These are phyloP conservation scores for Exophiala phaeomuriformis DNA, from an alignment of 2,329 filamentous ascomycete species.

Conservation along the genomic window DNA sequence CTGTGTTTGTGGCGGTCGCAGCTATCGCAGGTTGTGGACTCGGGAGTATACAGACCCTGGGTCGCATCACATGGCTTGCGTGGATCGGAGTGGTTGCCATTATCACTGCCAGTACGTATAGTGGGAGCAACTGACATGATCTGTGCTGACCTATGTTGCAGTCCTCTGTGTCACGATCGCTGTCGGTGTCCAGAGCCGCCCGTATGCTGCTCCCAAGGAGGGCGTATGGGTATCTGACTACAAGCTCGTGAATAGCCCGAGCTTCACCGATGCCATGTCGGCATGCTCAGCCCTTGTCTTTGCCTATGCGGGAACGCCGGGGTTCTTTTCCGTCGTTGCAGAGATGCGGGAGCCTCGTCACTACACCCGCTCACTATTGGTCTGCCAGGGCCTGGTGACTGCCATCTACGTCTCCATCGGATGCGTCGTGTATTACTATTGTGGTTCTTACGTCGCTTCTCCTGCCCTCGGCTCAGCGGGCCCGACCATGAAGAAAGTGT, in stretches of 20 bases:
- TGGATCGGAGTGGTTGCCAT: background rate
- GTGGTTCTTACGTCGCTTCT: constrained; percentile 42
- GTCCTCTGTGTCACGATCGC: constrained; percentile 10
- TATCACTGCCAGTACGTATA: constrained; percentile 1
- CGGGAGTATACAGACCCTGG: constrained; percentile 52
- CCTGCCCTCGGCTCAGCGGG: constrained; percentile 43
- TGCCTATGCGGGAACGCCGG: constrained; percentile 29
- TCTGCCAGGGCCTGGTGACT: constrained; percentile 33
- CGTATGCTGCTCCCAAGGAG: constrained; percentile 30
- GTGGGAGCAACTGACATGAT: background rate
- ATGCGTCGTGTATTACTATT: constrained; percentile 42
- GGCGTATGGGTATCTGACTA: constrained; percentile 30
- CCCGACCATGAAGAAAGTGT: constrained; percentile 37
- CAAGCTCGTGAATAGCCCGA: constrained; percentile 26
- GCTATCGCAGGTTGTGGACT: constrained; percentile 44
- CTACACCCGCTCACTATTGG: constrained; percentile 32
- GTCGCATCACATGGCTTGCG: constrained; percentile 50
- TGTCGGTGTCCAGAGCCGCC: constrained; percentile 33
- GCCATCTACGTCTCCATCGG: constrained; percentile 35
- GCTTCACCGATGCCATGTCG: constrained; percentile 30
- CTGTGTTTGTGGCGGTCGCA: constrained; percentile 50
- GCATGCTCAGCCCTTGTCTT: constrained; percentile 31
- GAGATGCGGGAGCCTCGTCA: constrained; percentile 35
- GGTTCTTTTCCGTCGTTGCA: constrained; percentile 35
- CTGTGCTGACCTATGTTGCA: background rate